These are phyloP conservation scores for Ogataea dorogensis DNA, from an alignment of 805 yeast genomes.

Conservation along the genomic window DNA sequence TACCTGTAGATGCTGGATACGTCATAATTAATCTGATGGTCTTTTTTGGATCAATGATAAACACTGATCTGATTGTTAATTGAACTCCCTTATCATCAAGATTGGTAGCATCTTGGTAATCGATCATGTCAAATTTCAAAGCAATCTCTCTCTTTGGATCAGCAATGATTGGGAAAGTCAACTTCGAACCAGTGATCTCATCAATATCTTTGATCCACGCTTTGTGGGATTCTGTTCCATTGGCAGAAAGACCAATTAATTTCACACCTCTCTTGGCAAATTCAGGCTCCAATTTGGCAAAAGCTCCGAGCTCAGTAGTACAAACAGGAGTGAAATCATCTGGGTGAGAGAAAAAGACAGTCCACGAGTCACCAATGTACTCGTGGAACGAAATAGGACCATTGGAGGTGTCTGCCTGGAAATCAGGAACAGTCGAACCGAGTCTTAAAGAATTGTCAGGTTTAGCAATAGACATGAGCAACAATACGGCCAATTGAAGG, in stretches of 20 bases:
- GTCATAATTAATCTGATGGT: conserved; percentile 60
- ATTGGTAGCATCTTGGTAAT: conserved; percentile 65
- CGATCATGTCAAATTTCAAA: conserved; percentile 64
- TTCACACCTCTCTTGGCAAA: conserved; percentile 63
- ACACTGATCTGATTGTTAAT: conserved; percentile 69
- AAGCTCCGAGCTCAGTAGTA: conserved; percentile 76
- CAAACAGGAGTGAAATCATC: conserved; percentile 80
- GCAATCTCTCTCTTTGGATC: conserved; percentile 64
- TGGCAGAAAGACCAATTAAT: conserved; percentile 67
- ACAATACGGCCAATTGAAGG: background rate
- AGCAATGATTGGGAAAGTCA: conserved; percentile 67
- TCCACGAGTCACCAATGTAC: conserved; percentile 62
- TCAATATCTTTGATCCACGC: conserved; percentile 73
- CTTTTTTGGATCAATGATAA: conserved; percentile 66
- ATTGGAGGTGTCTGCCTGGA: conserved; percentile 58
- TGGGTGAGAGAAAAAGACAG: conserved; percentile 70
- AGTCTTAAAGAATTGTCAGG: conserved; percentile 44
- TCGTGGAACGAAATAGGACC: conserved; percentile 65
- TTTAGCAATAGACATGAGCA: conserved; percentile 40
- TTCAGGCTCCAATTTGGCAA: conserved; percentile 68
- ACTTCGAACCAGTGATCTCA: conserved; percentile 57
- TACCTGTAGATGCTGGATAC: conserved; percentile 73
- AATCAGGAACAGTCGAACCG: conserved; percentile 71
- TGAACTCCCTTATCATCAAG: conserved; percentile 63
- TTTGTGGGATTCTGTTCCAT: conserved; percentile 58